These are phyloP conservation scores for Thelonectria discophora DNA, from an alignment of 2,329 filamentous ascomycete genomes.

Conservation along the genomic window DNA sequence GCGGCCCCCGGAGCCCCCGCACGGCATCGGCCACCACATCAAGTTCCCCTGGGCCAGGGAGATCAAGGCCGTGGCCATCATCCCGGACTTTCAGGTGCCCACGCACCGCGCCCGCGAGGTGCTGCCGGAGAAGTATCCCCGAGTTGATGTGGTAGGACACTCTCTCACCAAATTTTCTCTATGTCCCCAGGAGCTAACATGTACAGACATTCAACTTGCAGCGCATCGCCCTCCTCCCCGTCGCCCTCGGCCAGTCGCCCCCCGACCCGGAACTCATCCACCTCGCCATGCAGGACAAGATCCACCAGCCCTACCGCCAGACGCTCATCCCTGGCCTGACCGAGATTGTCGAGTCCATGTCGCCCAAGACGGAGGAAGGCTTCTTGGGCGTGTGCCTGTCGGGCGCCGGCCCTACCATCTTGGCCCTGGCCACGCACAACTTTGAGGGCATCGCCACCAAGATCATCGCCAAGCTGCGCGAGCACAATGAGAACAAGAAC, in stretches of 20 bases:
- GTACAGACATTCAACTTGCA: conserved; percentile 88
- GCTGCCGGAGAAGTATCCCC: conserved; percentile 80
- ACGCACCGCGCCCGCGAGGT: conserved; percentile 91
- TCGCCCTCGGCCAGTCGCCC: conserved; percentile 87
- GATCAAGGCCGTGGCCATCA: conserved; percentile 97
- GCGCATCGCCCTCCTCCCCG: conserved; percentile 88
- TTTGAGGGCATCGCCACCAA: conserved; percentile 86
- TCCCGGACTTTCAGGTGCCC: conserved; percentile 94
- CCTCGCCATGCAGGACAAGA: conserved; percentile 97
- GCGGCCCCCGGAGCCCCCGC: conserved; percentile 85
- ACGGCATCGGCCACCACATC: conserved; percentile 94
- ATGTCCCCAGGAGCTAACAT: neutral
- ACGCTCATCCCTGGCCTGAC: conserved; percentile 90
- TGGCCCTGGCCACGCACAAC: conserved; percentile 89
- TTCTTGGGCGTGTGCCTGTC: conserved; percentile 94
- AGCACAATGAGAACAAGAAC: conserved; percentile 63
- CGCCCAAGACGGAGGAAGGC: conserved; percentile 84
- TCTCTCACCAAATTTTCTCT: neutral
- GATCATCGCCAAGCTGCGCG: conserved; percentile 78
- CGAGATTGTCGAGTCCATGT: conserved; percentile 91
- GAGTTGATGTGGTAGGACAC: conserved; percentile 79
- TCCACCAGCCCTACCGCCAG: conserved; percentile 96
- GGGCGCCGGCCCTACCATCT: conserved; percentile 92
- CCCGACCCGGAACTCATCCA: conserved; percentile 95
- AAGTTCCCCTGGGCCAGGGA: conserved; percentile 93